These are phyloP conservation scores for Inga oerstediana DNA, from an alignment of 306 rosid species.

Conservation along the genomic window DNA sequence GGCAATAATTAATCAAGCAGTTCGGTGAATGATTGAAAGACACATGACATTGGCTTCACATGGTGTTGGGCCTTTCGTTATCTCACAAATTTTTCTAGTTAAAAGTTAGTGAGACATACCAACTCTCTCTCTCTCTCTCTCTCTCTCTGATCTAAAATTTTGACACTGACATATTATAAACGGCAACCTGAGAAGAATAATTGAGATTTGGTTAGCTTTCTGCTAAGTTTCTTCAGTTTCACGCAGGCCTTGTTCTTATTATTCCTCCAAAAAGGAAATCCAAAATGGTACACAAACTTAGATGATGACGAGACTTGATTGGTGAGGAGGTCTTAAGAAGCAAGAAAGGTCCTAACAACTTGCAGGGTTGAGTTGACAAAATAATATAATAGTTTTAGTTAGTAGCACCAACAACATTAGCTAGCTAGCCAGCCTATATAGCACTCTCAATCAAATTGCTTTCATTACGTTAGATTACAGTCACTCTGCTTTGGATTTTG, in stretches of 20 bases:
- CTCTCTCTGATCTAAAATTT: constrained; percentile 1
- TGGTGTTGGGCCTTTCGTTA: constrained; percentile 32
- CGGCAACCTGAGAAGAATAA: background rate
- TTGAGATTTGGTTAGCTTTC: constrained; percentile 20
- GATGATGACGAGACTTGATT: background rate
- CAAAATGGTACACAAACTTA: background rate
- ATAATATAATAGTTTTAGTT: background rate
- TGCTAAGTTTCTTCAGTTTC: constrained; percentile 11
- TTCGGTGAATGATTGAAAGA: constrained; percentile 24
- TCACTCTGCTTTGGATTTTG: constrained; percentile 17
- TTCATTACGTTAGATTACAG: constrained; percentile 12
- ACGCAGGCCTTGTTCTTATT: background rate
- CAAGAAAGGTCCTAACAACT: constrained; percentile 29
- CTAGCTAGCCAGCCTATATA: background rate
- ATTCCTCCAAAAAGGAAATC: background rate
- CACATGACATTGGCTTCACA: constrained; percentile 38
- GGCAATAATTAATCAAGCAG: constrained; percentile 33
- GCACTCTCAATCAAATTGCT: constrained; percentile 25
- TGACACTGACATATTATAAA: constrained; percentile 26
- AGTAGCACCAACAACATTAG: constrained; percentile 32
- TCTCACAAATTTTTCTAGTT: background rate
- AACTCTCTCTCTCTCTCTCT: background rate
- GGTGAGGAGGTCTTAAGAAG: constrained; percentile 7
- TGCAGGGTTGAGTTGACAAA: constrained; percentile 22
- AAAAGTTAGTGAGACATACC: constrained; percentile 27